phyloP scores from a whole-genome alignment of 2,329 filamentous ascomycete species.

The Arthrinium puccinioides region DNA sequence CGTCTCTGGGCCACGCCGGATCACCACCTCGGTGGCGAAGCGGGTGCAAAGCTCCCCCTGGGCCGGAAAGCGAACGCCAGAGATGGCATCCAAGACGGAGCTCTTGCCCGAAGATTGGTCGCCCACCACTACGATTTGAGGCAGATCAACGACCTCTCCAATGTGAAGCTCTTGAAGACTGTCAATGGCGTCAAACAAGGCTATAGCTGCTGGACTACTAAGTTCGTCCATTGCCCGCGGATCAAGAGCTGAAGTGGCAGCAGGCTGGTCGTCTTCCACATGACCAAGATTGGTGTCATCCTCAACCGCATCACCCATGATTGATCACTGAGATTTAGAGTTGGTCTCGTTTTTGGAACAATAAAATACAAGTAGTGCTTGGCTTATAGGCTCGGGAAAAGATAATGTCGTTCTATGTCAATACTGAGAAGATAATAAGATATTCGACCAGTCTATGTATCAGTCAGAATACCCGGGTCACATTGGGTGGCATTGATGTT shows the following conservation, averaged over 20 bases:
- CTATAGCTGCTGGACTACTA: background rate
- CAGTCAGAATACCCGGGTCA: background rate
- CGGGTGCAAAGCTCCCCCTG: background rate
- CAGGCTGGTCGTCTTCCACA: background rate
- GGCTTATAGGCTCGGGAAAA: background rate
- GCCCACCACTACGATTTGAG: conserved; percentile 40
- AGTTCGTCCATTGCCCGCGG: background rate
- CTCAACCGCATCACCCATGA: background rate
- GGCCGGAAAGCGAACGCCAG: conserved; percentile 46
- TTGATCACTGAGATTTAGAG: background rate
- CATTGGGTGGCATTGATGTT: background rate
- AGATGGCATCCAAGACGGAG: conserved; percentile 47
- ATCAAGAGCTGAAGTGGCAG: background rate
- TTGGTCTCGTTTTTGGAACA: too few relatives aligned
- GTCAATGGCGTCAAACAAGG: background rate
- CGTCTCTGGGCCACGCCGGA: background rate
- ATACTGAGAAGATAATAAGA: background rate
- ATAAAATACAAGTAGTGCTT: background rate
- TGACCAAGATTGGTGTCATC: background rate
- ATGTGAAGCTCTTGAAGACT: conserved; percentile 25
- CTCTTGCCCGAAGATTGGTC: conserved; percentile 50
- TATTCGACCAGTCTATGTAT: background rate
- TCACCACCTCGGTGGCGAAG: background rate
- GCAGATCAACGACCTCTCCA: conserved; percentile 24
- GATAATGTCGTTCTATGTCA: background rate